Evolutionary conservation across 2,329 filamentous ascomycete genomes (phyloP), one percentile per base, ranked within the genome.

Genomic region (Colletotrichum ledebouriae): DNA sequence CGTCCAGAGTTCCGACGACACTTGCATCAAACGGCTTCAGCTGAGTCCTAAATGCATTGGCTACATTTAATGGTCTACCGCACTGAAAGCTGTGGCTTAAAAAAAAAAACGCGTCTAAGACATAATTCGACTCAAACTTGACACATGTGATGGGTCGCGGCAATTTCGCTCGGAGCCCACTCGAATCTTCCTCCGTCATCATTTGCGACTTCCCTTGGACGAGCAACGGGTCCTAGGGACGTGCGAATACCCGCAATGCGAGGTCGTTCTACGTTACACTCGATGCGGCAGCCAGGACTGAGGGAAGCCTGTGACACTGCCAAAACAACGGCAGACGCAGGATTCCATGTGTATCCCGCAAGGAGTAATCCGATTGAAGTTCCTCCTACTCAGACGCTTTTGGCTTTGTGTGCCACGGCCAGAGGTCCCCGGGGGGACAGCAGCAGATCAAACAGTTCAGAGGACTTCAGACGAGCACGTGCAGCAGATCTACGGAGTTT

Each of bases 361-460:
- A 17, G 29, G 9, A 59, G 15, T 12, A 33, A 20, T 15, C n/a
- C 17, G 25, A 64, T 22, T n/a, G 50, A 44, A 50, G 17, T 29
- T 47, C 41, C n/a, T 37, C 42, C 20, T 57, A 15, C 42, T 61
- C 55, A 62, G 49, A 56, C 29, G 57, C 56, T 66, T 67, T 66
- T 39, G 34, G 50, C 52, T 22, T 55, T 34, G 13, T 34, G 34
- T 33, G 5, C n/a, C 42, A n/a, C 25, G 22, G 5, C n/a, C 42
- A n/a, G n/a, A 50, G 44, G 12, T 47, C 4, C 42, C 17, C 29
- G 49, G 41, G 41, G 49, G 33, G 46, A n/a, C 37, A 12, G 44
- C 58, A 58, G 67, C 39, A 67, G 67, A 69, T 67, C 67, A 62
- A 42, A 63, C 63, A 52, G 6, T 41, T 4, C 25, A 49, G 33